phyloP scores from a whole-genome alignment of 805 yeast species.

The Yueomyces sp. region DNA sequence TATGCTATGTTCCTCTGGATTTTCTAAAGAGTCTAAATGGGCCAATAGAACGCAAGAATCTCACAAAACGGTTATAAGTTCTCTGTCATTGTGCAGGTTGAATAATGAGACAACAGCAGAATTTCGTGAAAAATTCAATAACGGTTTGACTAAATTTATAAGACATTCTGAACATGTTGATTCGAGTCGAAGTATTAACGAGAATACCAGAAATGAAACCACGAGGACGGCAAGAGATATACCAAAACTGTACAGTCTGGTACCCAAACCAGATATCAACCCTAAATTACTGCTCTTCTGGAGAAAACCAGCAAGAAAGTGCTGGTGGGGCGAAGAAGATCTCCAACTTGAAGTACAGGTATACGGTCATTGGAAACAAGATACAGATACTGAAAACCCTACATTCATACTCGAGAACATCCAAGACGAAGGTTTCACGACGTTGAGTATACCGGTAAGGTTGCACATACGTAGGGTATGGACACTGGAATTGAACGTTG shows the following conservation, averaged over 20 bases:
- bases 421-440: constrained; percentile 1
- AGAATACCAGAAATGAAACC: background rate
- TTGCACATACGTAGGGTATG: constrained; percentile 89
- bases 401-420: background rate
- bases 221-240: constrained; percentile 2
- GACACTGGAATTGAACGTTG: constrained; percentile 86
- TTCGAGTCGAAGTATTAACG: constrained; percentile 3
- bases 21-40: constrained; percentile 55
- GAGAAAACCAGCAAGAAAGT: constrained; percentile 96
- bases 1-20: constrained; percentile 85
- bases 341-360: constrained; percentile 30
- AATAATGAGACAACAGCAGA: constrained; percentile 27
- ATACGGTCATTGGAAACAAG: constrained; percentile 12
- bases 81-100: constrained; percentile 31
- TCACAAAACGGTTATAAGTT: constrained; percentile 67
- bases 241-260: constrained; percentile 1
- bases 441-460: constrained; percentile 33
- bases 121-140: constrained; percentile 11
- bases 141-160: constrained; percentile 3
- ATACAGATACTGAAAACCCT: background rate
- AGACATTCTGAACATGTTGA: background rate
- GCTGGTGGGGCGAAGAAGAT: constrained; percentile 85
- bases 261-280: constrained; percentile 18
- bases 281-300: constrained; percentile 74
- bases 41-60: constrained; percentile 77